phyloP scores from a whole-genome alignment of 257 asterid genomes.

The Salvia rosmarinus region DNA sequence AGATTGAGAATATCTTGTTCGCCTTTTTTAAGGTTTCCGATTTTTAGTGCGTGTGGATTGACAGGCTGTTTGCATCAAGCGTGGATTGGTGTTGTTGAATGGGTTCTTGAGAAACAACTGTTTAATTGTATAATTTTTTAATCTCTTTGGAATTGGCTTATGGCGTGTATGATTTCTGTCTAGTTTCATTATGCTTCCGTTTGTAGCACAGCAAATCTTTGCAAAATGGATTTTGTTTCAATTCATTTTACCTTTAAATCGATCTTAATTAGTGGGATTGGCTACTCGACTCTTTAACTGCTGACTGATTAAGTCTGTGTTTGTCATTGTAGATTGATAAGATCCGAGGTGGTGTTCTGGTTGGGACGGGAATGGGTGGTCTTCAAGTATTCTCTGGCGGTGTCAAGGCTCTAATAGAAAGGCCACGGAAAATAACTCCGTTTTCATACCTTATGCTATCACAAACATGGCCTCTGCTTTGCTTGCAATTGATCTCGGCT shows the following conservation, averaged over 20 bases:
- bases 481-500: constrained; percentile 65
- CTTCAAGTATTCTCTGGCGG: constrained; percentile 46
- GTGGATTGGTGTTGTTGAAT: constrained; percentile 16
- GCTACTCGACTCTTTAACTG: background rate
- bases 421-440: constrained; percentile 56
- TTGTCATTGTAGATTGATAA: constrained; percentile 49
- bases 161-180: background rate
- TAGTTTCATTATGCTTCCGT: constrained; percentile 5
- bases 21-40: background rate
- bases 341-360: constrained; percentile 55
- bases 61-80: background rate
- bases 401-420: constrained; percentile 50
- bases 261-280: background rate
- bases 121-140: background rate
- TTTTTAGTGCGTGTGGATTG: background rate
- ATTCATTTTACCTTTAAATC: background rate
- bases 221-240: background rate
- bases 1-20: constrained; percentile 2
- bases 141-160: background rate
- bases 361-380: constrained; percentile 66
- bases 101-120: background rate
- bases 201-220: background rate
- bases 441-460: constrained; percentile 57
- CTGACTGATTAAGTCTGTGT: background rate
- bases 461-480: constrained; percentile 63